A percentile compares a stretch with the other conserved stretches of the same genome.
Conservation (phyloP, 345 rosid genomes). For the Abelmoschus esculentus region DNA sequence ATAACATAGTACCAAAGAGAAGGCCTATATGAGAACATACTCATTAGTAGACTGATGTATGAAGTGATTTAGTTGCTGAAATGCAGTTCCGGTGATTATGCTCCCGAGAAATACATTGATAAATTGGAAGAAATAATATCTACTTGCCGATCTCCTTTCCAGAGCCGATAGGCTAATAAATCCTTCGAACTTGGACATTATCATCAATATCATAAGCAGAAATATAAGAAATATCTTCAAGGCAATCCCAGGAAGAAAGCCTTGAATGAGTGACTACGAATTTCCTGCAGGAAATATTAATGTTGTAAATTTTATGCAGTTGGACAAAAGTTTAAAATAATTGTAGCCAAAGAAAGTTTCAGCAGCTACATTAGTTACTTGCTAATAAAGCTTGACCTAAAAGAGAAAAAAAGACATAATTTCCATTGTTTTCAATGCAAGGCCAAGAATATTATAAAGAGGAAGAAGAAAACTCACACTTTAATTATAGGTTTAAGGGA, state of each 20-base stretch:
- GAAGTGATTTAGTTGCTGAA: slow-evolving; percentile 79
- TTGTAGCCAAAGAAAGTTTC: background rate
- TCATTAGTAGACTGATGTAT: slow-evolving; percentile 80
- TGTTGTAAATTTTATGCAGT: background rate
- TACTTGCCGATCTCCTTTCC: slow-evolving; percentile 79
- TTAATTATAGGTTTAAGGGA: slow-evolving; percentile 73
- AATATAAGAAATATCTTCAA: slow-evolving; percentile 80
- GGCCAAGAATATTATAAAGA: background rate
- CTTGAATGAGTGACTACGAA: slow-evolving; percentile 70
- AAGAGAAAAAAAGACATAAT: background rate
- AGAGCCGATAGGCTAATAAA: slow-evolving; percentile 51
- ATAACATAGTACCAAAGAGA: background rate
- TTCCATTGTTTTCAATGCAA: background rate
- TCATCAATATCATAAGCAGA: slow-evolving; percentile 75
- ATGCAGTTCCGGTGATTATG: slow-evolving; percentile 85
- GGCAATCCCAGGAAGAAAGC: slow-evolving; percentile 93
- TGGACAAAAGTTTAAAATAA: background rate
- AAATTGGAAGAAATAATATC: slow-evolving; percentile 77
- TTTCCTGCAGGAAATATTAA: slow-evolving; percentile 43
- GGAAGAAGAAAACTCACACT: slow-evolving; percentile 39
- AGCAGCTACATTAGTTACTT: too few species aligned
- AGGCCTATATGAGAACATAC: slow-evolving; percentile 37
- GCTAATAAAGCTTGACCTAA: too few species aligned
- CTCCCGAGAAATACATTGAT: slow-evolving; percentile 91
- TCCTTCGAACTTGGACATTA: slow-evolving; percentile 96